phyloP scores from a whole-genome alignment of 352 stramenopile genomes.

The Phytophthora idaei region DNA sequence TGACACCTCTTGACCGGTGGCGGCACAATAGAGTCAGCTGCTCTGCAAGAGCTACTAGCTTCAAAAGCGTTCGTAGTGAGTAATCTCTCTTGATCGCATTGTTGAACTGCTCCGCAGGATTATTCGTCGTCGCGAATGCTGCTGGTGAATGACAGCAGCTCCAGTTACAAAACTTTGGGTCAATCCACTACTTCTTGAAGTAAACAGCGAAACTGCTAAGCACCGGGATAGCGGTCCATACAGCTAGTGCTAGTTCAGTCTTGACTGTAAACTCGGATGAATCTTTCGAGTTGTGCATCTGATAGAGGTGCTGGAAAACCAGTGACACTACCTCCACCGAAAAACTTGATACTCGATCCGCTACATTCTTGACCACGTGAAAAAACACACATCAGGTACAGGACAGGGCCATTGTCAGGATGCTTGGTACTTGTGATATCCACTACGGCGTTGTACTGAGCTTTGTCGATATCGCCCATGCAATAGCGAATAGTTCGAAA shows the following conservation, averaged over 20 bases:
- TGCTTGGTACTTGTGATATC: not conserved
- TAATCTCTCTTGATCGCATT: constrained; percentile 32
- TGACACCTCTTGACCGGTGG: too few species aligned
- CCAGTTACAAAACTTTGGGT: constrained; percentile 1
- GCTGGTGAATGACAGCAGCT: constrained; percentile 1
- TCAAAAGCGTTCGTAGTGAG: constrained; percentile 1
- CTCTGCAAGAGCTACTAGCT: not conserved
- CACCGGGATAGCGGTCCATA: not conserved
- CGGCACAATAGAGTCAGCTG: too few species aligned
- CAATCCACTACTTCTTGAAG: constrained; percentile 10
- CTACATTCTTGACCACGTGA: constrained; percentile 8
- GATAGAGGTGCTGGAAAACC: constrained; percentile 1
- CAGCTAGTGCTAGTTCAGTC: not conserved
- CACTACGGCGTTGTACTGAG: constrained; percentile 4
- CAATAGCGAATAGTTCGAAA: not conserved
- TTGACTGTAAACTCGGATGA: not conserved
- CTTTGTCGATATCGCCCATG: constrained; percentile 5
- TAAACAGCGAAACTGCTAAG: not conserved
- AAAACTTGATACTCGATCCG: not conserved
- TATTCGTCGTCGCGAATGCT: constrained; percentile 6
- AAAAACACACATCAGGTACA: constrained; percentile 7
- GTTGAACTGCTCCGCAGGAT: constrained; percentile 7
- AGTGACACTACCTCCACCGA: not conserved
- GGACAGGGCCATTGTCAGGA: not conserved
- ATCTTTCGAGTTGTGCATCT: not conserved